phyloP scores from a whole-genome alignment of 1,139 yeast species.

The Chernovozyma aurita region DNA sequence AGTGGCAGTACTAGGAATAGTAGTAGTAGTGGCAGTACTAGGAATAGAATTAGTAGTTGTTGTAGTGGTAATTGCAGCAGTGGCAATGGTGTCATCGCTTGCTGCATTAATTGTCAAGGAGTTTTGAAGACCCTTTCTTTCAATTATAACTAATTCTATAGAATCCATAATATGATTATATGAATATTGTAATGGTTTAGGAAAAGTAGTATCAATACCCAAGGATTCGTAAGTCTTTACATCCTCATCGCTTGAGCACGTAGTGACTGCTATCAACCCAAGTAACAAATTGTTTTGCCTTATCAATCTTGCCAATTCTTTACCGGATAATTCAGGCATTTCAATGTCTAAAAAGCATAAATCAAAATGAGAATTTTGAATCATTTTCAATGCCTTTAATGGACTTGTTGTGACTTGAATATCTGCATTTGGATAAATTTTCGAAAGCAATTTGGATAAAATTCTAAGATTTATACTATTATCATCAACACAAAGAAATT shows the following conservation, averaged over 20 bases:
- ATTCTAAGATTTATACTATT: slow-evolving; percentile 39
- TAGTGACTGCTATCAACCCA: slow-evolving; percentile 43
- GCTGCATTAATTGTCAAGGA: too few species aligned
- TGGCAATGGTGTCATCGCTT: too few species aligned
- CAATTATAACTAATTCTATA: slow-evolving; percentile 4
- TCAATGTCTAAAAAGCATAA: slow-evolving; percentile 42
- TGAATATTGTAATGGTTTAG: slow-evolving; percentile 34
- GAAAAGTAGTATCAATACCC: slow-evolving; percentile 41
- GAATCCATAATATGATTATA: slow-evolving; percentile 6
- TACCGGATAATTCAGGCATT: slow-evolving; percentile 43
- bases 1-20: too few species aligned
- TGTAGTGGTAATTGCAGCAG: too few species aligned
- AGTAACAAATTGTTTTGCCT: slow-evolving; percentile 17
- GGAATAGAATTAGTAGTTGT: too few species aligned
- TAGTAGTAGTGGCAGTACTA: too few species aligned
- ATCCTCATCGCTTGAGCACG: slow-evolving; percentile 26
- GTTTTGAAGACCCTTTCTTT: slow-evolving; percentile 1
- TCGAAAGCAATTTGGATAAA: slow-evolving; percentile 26
- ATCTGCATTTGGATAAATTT: slow-evolving; percentile 32
- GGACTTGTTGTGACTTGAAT: slow-evolving; percentile 29
- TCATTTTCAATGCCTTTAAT: slow-evolving; percentile 22
- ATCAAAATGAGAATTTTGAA: slow-evolving; percentile 23
- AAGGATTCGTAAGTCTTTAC: slow-evolving; percentile 24
- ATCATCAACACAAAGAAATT: slow-evolving; percentile 41
- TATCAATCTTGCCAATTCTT: slow-evolving; percentile 32